Percentiles rank a stretch among this genome's conserved stretches.
These are phyloP conservation scores for Rusavskia elegans DNA, from an alignment of 495 filamentous ascomycete species.

Conservation along the genomic window DNA sequence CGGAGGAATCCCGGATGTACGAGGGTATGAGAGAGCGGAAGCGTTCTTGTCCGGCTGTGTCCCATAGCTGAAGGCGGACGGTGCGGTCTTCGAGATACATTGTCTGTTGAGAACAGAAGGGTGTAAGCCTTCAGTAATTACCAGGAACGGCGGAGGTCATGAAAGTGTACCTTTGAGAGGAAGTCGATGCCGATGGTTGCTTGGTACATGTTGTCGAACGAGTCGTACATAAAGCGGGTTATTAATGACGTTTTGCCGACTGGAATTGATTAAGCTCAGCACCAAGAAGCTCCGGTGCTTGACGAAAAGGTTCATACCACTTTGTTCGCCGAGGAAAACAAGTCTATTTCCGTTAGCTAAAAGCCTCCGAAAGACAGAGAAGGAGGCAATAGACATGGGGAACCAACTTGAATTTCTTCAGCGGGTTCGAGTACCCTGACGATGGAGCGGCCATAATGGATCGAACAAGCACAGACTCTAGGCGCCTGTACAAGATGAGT, in stretches of 20 bases:
- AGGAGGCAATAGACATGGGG: not conserved
- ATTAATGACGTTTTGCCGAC: conserved; percentile 98
- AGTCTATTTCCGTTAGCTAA: conserved; percentile 41
- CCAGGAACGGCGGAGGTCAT: not conserved
- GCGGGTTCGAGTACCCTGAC: conserved; percentile 84
- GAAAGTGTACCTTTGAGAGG: conserved; percentile 65
- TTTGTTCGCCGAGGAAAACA: conserved; percentile 95
- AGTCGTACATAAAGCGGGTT: conserved; percentile 99
- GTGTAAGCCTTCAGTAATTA: not conserved
- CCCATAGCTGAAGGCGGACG: conserved; percentile 94
- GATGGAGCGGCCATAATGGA: conserved; percentile 25
- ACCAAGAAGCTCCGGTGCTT: not conserved
- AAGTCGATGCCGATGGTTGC: conserved; percentile 99
- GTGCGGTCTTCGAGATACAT: conserved; percentile 99
- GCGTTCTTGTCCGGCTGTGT: conserved; percentile 92
- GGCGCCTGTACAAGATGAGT: not conserved
- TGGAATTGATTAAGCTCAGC: conserved; percentile 18
- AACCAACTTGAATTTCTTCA: conserved; percentile 98
- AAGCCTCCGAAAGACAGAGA: conserved; percentile 7
- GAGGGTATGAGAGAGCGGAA: conserved; percentile 94
- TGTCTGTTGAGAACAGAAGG: conserved; percentile 37
- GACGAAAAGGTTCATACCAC: conserved; percentile 47
- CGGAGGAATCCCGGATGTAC: conserved; percentile 93
- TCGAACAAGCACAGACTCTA: not conserved
- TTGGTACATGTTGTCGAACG: conserved; percentile 99